Base-by-base conservation (phyloP, 805 yeast species). In the Jamesozyma hellenica region DNA sequence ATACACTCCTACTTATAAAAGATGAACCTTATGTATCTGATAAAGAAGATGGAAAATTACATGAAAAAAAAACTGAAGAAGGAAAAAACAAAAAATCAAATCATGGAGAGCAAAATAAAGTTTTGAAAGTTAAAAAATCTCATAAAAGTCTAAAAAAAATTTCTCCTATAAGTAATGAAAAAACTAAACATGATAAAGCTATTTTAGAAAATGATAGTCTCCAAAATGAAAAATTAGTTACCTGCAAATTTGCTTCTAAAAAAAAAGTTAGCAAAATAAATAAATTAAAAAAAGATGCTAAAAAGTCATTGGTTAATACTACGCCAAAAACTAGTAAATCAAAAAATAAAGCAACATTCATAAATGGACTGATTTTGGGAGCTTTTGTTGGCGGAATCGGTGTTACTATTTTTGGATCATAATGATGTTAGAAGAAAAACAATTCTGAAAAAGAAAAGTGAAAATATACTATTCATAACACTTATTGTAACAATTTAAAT, bases 281-380 rank as follows among this genome's bases (percentile, higher is more conserved):
- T 14, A 30, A 11, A 30, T 9, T 14, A 9, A 6, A 7, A n/a
- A 12, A 30, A 15, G 9, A 16, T 5, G 49, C 8, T 63, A 21
- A 23, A 17, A 29, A 34, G 28, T 9, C 18, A 31, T n/a, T n/a
- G n/a, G n/a, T n/a, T n/a, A n/a, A n/a, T n/a, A n/a, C n/a, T n/a
- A n/a, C 18, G 36, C 32, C 17, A 11, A 29, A 29, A 11, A 17
- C 32, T 4, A n/a, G 15, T 13, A 15, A n/a, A 4, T 6, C 14
- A 29, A n/a, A 14, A 9, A n/a, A 29, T 14, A 23, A 13, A 35
- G 23, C 30, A 19, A 28, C 16, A 40, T 38, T 34, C 29, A 33
- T 28, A 18, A 17, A 38, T 25, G 41, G 41, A 3, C 16, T 38
- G 23, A 14, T 38, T 12, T 19, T 28, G 3, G 41, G 41, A n/a